Percentiles rank a stretch among this genome's conserved stretches.
Evolutionary conservation across 192 early-diverging fungal species (phyloP).

Genomic region (Ambispora gerdemannii): DNA sequence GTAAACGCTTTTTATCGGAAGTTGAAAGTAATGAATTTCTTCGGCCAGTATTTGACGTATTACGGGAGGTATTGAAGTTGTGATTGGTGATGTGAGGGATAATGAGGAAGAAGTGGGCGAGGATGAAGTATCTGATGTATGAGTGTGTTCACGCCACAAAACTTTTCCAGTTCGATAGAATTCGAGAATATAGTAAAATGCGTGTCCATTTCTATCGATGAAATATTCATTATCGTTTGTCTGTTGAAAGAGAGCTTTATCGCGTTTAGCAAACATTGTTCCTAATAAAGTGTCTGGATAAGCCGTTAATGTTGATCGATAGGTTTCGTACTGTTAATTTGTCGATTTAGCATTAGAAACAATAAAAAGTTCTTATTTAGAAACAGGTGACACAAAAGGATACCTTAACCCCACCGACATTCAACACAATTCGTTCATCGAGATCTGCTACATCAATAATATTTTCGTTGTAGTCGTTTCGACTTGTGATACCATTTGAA

Average conservation of each 20-base stretch:
- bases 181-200: slow-evolving; percentile 7
- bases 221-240: slow-evolving; percentile 16
- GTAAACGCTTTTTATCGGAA: background rate
- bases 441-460: too few species aligned
- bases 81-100: background rate
- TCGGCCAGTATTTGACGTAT: background rate
- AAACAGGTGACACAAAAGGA: background rate
- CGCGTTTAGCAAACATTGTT: slow-evolving; percentile 20
- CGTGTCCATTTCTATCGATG: slow-evolving; percentile 12
- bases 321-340: slow-evolving; percentile 14
- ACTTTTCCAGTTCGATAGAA: slow-evolving; percentile 7
- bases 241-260: background rate
- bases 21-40: slow-evolving; percentile 23
- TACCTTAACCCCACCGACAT: slow-evolving; percentile 20
- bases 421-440: background rate
- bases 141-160: background rate
- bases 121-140: background rate
- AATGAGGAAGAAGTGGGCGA: background rate
- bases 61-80: background rate
- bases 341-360: background rate
- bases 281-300: slow-evolving; percentile 21
- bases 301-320: slow-evolving; percentile 5
- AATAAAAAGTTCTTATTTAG: background rate
- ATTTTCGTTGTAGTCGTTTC: too few species aligned
- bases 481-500: too few species aligned